Percentiles rank a stretch among this genome's conserved stretches.
These are phyloP conservation scores for Tolypocladium endophyticum DNA, from an alignment of 2,329 filamentous ascomycete species.

Conservation along the genomic window DNA sequence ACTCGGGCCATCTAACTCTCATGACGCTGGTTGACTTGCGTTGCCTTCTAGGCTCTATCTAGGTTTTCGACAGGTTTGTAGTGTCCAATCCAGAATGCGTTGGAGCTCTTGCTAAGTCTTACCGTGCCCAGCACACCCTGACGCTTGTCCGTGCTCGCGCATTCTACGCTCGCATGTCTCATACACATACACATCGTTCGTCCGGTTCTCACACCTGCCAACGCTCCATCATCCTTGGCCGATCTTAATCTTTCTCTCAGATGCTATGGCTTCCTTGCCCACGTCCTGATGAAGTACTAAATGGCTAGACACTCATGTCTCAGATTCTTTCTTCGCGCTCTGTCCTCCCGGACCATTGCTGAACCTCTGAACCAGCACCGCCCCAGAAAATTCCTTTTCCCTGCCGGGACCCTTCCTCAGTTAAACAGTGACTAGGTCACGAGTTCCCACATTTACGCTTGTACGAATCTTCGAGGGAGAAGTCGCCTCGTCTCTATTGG, in stretches of 20 bases:
- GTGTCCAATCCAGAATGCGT: constrained; percentile 5
- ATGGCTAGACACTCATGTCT: constrained; percentile 5
- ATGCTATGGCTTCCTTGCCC: constrained; percentile 3
- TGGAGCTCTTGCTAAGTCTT: background rate
- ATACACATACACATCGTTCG: constrained; percentile 1
- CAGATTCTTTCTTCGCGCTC: constrained; percentile 3
- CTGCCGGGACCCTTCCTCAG: background rate
- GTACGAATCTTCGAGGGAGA: background rate
- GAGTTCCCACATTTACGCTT: constrained; percentile 1
- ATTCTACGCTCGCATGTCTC: background rate
- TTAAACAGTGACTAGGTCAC: background rate
- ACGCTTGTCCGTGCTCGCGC: constrained; percentile 1
- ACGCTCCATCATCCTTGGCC: background rate
- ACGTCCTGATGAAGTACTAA: constrained; percentile 5
- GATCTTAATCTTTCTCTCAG: constrained; percentile 3
- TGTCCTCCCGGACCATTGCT: background rate
- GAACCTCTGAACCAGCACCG: background rate
- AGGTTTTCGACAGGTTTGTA: constrained; percentile 34
- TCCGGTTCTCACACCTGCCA: constrained; percentile 2
- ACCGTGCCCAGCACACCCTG: background rate
- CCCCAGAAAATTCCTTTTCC: background rate
- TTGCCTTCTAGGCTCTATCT: constrained; percentile 29
- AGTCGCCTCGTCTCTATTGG: constrained; percentile 1
- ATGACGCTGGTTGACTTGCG: constrained; percentile 35
- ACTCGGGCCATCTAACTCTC: constrained; percentile 63